Base-by-base conservation (phyloP, 1,284 basidiomycete species). In the Cutaneotrichosporon arboriforme region DNA sequence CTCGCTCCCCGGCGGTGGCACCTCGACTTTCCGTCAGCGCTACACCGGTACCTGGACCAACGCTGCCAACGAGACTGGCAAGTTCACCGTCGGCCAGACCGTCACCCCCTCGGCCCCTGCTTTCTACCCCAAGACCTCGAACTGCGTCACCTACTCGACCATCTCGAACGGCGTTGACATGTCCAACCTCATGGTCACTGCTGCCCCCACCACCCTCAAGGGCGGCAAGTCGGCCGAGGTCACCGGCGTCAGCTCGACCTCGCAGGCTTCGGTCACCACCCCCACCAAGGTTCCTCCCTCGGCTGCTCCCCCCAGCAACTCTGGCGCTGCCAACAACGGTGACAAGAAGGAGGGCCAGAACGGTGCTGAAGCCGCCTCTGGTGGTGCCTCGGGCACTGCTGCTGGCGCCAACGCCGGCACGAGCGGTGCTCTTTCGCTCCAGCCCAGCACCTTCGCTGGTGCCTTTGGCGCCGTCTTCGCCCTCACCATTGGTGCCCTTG, bases 11-110 rank as follows among this genome's bases (percentile, higher is more conserved):
- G 58, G 63, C 54, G 74, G 72, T 36, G 59, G 61, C 20, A 70
- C 66, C 46, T 73, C 73, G 23, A 76, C 74, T 40, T 76, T 75
- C 63, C 63, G 69, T 40, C 75, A 75, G 64, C 66, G 73, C 65
- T 75, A 72, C 70, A 75, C 73, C 18, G 72, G 72, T 45, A 68
- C 71, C 41, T 68, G 55, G 42, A 55, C 58, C 41, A 45, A 51
- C 49, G 59, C 56, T 13, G 65, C 44, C 15, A 44, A 55, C 40
- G 41, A 43, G 40, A 49, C 36, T 35, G 53, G 49, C 26, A 21
- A 50, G 42, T 69, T 60, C 44, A 70, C 67, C 44, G 68, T 72
- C 34, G 68, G 67, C 34, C 63, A 70, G 53, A 68, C 65, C 31
- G 63, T 68, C 37, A 72, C 70, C 37, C 70, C 69, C 18, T 57